Base-by-base conservation (phyloP, 768 basidiomycete genomes). In the Roridomyces roridus region DNA sequence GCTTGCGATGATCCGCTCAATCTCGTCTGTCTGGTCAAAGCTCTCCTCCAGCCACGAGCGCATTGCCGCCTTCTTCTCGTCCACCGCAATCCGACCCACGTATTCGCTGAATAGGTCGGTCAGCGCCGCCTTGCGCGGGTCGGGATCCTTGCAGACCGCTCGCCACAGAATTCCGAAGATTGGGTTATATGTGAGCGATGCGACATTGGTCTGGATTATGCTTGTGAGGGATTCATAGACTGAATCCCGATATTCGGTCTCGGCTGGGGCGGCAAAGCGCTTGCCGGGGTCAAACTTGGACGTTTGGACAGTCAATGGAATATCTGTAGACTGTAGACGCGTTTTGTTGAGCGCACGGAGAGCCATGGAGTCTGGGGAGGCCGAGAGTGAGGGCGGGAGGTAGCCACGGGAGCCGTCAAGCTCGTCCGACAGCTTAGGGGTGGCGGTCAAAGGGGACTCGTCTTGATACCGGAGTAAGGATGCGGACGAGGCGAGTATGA, bases 121-220 rank as follows among this genome's bases (percentile, higher is more conserved):
- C 17, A 70, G 62, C 10, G 57, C 46, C 20, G 49, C 45, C 42
- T 65, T 62, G 8, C 63, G 62, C 18, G 51, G 37, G 43, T 45
- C 37, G 24, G 62, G 51, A 28, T 65, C 61, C 45, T 59, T 63
- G 61, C 68, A 70, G 15, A 70, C 69, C 10, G 69, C 68, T 26
- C 69, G 66, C 69, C 69, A 70, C 17, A 70, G 68, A 50, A 66
- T 66, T 20, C 69, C 69, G 57, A 70, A 70, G 23, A 70, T 51
- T 11, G 68, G 57, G 46, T 70, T 70, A 29, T 68, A 70, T 11
- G 66, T 68, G 49, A 70, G 64, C 14, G 61, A 55, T 31, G 59
- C 57, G 48, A 70, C 69, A 48, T 69, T 70, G 34, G 57, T 53
- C 31, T 55, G 55, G 46, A 70, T 69, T 55, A 70, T 66, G 39